A percentile compares a stretch with the other conserved stretches of the same genome.
Evolutionary conservation across 192 early-diverging fungal species (phyloP).

Genomic region (Geranomyces variabilis): DNA sequence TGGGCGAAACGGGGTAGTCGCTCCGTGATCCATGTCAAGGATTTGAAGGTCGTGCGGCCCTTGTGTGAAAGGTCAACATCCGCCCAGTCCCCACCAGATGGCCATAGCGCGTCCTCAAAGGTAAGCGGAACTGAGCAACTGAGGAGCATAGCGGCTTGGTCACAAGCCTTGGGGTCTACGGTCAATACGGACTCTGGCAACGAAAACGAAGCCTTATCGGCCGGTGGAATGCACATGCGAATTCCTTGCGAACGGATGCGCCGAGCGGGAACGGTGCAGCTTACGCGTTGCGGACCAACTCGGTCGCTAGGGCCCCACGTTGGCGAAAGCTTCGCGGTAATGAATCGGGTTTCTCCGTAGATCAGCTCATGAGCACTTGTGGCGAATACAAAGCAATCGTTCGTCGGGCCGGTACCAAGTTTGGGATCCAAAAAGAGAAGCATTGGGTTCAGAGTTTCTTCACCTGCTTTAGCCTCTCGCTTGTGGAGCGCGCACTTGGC

Average conservation of each 20-base stretch:
- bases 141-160: constrained; percentile 7
- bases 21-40: constrained; percentile 51
- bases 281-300: constrained; percentile 33
- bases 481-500: constrained; percentile 47
- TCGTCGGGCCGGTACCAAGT: constrained; percentile 23
- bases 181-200: background rate
- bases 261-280: constrained; percentile 12
- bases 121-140: constrained; percentile 29
- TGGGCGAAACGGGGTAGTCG: constrained; percentile 29
- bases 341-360: constrained; percentile 36
- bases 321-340: constrained; percentile 36
- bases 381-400: constrained; percentile 50
- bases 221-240: background rate
- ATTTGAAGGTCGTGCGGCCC: constrained; percentile 40
- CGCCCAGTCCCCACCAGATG: constrained; percentile 27
- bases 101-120: constrained; percentile 39
- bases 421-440: constrained; percentile 50
- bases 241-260: background rate
- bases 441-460: constrained; percentile 16
- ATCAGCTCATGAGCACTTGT: constrained; percentile 29
- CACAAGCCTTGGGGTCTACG: constrained; percentile 1
- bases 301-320: constrained; percentile 39
- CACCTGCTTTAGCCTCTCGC: background rate
- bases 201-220: constrained; percentile 9
- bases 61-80: constrained; percentile 41